These are phyloP conservation scores for Solanum chmielewskii DNA, from an alignment of 257 asterid species.

Conservation along the genomic window DNA sequence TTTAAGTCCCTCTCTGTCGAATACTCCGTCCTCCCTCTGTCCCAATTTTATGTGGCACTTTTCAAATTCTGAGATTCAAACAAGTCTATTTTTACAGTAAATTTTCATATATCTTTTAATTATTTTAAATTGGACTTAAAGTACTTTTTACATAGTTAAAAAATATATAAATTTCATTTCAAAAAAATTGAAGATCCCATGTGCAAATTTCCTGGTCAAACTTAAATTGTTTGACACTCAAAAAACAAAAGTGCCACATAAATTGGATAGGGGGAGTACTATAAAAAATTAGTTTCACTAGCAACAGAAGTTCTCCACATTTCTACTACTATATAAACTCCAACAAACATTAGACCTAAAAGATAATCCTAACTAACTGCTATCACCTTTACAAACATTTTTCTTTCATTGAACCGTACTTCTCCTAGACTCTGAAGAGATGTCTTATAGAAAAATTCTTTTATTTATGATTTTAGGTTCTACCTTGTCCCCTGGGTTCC, in stretches of 20 bases:
- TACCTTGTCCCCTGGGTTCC: not conserved
- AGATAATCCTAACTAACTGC: not conserved
- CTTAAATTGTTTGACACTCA: not conserved
- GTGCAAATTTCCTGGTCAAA: not conserved
- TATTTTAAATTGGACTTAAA: too few species aligned
- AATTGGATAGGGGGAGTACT: not conserved
- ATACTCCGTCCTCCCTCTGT: not conserved
- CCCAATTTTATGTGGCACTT: too few species aligned
- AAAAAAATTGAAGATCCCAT: not conserved
- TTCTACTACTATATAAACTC: not conserved
- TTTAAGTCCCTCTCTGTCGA: not conserved
- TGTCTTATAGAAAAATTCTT: not conserved
- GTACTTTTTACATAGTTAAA: too few species aligned
- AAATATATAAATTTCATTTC: too few species aligned
- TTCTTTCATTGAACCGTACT: not conserved
- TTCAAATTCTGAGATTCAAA: too few species aligned
- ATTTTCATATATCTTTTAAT: too few species aligned
- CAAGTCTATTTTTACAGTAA: too few species aligned
- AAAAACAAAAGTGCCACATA: not conserved
- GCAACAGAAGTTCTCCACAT: not conserved
- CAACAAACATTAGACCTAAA: not conserved
- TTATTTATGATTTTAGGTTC: not conserved
- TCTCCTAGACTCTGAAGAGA: not conserved
- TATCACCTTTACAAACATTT: not conserved
- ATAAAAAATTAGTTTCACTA: not conserved